Evolutionary conservation across 805 yeast species (phyloP).

Genomic region (Kurtzmaniella cleridarum): DNA sequence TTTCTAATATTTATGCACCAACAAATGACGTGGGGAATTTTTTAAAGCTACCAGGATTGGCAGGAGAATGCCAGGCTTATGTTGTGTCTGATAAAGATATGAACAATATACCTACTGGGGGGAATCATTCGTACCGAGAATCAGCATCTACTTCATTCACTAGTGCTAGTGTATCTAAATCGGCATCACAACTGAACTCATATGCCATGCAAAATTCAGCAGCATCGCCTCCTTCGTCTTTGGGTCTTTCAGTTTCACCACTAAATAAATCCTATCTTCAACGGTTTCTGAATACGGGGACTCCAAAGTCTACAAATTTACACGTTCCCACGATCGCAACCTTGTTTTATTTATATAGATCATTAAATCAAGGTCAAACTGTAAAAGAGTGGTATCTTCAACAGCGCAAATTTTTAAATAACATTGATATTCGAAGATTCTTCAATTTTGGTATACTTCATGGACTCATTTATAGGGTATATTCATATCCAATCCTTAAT

Average conservation of each 20-base stretch:
- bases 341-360: conserved; percentile 68
- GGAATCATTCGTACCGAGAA: background rate
- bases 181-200: too few species aligned
- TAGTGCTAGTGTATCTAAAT: too few species aligned
- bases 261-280: conserved; percentile 4
- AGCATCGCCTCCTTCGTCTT: conserved; percentile 5
- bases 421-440: conserved; percentile 79
- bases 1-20: conserved; percentile 82
- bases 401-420: conserved; percentile 49
- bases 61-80: conserved; percentile 81
- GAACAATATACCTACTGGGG: conserved; percentile 5
- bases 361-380: conserved; percentile 71
- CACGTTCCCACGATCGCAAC: conserved; percentile 57
- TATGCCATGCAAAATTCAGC: too few species aligned
- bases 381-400: conserved; percentile 78
- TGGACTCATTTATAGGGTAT: conserved; percentile 76
- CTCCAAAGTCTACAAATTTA: conserved; percentile 7
- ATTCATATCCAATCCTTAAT: conserved; percentile 63
- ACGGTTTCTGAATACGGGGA: background rate
- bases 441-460: conserved; percentile 81
- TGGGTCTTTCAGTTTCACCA: conserved; percentile 8
- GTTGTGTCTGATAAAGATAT: conserved; percentile 43
- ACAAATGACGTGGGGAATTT: conserved; percentile 72
- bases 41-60: conserved; percentile 55
- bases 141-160: too few species aligned